These are phyloP conservation scores for Rhizopus sp. DNA, from an alignment of 371 early-diverging fungal genomes.

Conservation along the genomic window DNA sequence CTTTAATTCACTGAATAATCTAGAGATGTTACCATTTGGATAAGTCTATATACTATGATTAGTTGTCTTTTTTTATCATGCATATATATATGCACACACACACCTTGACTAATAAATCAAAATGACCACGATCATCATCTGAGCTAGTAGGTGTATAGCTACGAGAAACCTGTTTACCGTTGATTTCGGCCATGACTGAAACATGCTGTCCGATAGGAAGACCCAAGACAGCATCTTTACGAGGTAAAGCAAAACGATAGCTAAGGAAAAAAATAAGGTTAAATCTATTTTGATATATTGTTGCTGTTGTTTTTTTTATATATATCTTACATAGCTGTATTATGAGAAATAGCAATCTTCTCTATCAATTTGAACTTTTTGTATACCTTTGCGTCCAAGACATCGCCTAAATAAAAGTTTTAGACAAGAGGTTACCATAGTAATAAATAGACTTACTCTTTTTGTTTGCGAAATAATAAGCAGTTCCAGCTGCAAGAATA, in stretches of 20 bases:
- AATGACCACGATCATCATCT: conserved; percentile 83
- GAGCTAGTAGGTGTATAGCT: conserved; percentile 93
- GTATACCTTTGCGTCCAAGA: conserved; percentile 74
- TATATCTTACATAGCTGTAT: conserved; percentile 78
- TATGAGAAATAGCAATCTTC: conserved; percentile 76
- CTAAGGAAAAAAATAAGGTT: conserved; percentile 35
- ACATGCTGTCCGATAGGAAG: conserved; percentile 95
- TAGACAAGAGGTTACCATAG: background rate
- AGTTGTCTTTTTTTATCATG: background rate
- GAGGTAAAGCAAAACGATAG: conserved; percentile 87
- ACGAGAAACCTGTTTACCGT: conserved; percentile 85
- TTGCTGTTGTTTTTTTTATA: no score
- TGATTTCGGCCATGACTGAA: conserved; percentile 82
- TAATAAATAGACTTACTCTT: conserved; percentile 22
- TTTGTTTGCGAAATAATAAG: conserved; percentile 40
- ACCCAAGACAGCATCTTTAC: conserved; percentile 69
- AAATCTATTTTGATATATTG: background rate
- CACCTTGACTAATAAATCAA: conserved; percentile 94
- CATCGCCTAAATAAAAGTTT: conserved; percentile 34
- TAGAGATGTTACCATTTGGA: conserved; percentile 81
- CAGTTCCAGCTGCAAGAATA: conserved; percentile 45
- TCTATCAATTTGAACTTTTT: conserved; percentile 80
- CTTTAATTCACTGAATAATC: conserved; percentile 64
- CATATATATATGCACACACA: background rate
- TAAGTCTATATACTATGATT: conserved; percentile 77